Evolutionary conservation across 805 yeast genomes (phyloP), one percentile per base, ranked within the genome.

Genomic region (Hanseniaspora valbyensis): DNA sequence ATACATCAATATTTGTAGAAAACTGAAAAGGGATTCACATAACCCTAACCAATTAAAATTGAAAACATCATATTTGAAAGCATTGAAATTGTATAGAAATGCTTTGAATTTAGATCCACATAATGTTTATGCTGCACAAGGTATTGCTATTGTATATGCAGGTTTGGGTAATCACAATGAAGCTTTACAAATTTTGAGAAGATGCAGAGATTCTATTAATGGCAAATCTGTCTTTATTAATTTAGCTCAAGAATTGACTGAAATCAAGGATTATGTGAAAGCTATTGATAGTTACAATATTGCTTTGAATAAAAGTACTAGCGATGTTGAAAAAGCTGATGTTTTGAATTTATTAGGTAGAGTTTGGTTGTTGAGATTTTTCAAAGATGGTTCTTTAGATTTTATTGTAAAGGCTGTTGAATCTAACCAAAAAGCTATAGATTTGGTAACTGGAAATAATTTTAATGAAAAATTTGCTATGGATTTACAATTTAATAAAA

Each of bases 41-140:
- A 65, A 66, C 18, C 73, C 71, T 9, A 66, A 66, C 33, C 80
- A 78, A 22, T 62, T 67, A 24, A 83, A 79, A 63, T 74, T 75
- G 54, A 78, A 78, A 56, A 83, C 81, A 56, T 82, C 87, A 50
- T 90, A 83, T 62, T 71, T 81, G 41, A 78, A 95, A 65, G 96
- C 96, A n/a, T 83, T 89, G 13, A 96, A 90, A 66, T 71, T 92
- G 53, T 90, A 79, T 64, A 84, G 87, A 59, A 92, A 92, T 66
- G 96, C 87, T 1, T 69, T 92, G 49, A 80, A 83, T 45, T 67
- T 88, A 26, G 97, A 92, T 67, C 78, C 89, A 2, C 72, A 75
- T 57, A 86, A 90, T 62, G 90, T 89, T 1, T 92, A 81, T 68
- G 99, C 98, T 4, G 97, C 98, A 1, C 98, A 92, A 66, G 99